These are phyloP conservation scores for Glomus cerebriforme DNA, from an alignment of 192 early-diverging fungal species.

Conservation along the genomic window DNA sequence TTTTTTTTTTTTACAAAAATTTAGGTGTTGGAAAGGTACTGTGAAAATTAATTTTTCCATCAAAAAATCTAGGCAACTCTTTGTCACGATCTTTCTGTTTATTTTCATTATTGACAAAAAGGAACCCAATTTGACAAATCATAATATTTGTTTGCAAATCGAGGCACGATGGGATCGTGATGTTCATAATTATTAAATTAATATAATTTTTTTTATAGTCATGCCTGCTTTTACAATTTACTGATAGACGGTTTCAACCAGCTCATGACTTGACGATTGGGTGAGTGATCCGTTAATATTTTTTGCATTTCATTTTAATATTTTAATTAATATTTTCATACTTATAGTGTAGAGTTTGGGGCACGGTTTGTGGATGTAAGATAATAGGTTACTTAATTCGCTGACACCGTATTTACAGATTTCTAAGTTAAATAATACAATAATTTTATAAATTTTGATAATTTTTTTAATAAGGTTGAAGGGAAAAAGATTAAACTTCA, in stretches of 20 bases:
- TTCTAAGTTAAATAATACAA: background rate
- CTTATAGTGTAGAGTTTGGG: constrained; percentile 74
- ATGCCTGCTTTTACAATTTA: constrained; percentile 80
- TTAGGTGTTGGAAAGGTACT: constrained; percentile 79
- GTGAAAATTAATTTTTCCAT: background rate
- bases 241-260: constrained; percentile 78
- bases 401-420: background rate
- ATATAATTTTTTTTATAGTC: constrained; percentile 44
- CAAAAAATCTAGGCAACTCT: background rate
- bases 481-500: constrained; percentile 88
- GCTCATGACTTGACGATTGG: constrained; percentile 85
- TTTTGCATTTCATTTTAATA: constrained; percentile 2
- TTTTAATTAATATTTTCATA: constrained; percentile 8
- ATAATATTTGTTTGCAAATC: background rate
- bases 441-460: background rate
- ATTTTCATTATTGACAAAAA: background rate
- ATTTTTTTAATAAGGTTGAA: constrained; percentile 49
- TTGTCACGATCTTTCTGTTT: background rate
- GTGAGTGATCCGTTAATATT: constrained; percentile 36
- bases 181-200: background rate
- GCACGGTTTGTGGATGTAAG: constrained; percentile 70
- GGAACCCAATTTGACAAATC: background rate
- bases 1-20: background rate
- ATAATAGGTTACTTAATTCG: background rate
- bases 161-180: background rate